These are phyloP conservation scores for Suillus variegatus DNA, from an alignment of 768 basidiomycete species.

Conservation along the genomic window DNA sequence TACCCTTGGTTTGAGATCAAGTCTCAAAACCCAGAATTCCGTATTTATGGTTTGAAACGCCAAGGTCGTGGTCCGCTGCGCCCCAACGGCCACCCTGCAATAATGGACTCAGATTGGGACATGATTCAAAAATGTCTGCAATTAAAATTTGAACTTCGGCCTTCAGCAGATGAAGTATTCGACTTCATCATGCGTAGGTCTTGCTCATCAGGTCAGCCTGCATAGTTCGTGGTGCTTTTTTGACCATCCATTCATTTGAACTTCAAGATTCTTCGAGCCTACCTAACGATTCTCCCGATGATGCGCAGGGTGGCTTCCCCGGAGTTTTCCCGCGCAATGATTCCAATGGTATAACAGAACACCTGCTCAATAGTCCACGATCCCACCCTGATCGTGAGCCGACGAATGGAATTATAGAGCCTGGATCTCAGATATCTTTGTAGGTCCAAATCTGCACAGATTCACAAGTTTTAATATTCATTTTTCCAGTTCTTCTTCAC, in stretches of 20 bases:
- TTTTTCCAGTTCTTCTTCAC: too few species aligned
- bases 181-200: background rate
- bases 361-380: too few species aligned
- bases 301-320: too few species aligned
- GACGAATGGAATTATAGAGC: too few species aligned
- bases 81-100: background rate
- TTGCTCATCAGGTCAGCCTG: background rate
- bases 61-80: background rate
- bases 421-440: too few species aligned
- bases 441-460: too few species aligned
- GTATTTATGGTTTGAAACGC: background rate
- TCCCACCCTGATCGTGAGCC: too few species aligned
- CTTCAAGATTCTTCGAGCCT: background rate
- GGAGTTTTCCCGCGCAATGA: too few species aligned
- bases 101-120: background rate
- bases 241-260: background rate
- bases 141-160: background rate
- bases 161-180: background rate
- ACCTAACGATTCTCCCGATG: too few species aligned
- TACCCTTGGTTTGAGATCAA: background rate
- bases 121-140: background rate
- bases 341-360: too few species aligned
- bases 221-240: background rate
- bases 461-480: too few species aligned
- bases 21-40: background rate